Conservation (phyloP, 352 stramenopile species). For the Pythium rishiriense region DNA sequence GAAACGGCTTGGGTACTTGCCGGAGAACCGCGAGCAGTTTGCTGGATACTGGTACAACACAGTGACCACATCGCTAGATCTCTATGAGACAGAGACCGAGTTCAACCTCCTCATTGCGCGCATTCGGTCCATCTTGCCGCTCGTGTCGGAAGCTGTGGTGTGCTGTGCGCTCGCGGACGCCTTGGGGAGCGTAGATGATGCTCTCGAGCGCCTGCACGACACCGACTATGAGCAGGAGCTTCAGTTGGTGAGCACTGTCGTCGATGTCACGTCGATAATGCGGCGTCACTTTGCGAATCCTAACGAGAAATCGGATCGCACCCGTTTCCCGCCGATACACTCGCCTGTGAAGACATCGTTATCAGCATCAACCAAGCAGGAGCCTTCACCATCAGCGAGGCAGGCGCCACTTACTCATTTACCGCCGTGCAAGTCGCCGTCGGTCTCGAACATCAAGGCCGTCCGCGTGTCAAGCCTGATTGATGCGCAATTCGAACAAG, state of each 20-base stretch:
- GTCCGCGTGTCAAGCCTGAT: constrained; percentile 25
- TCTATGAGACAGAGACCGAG: constrained; percentile 47
- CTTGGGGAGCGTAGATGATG: constrained; percentile 43
- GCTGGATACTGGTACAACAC: constrained; percentile 65
- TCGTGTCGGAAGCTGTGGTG: constrained; percentile 48
- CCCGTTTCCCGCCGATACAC: constrained; percentile 23
- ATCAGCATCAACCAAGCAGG: neutral
- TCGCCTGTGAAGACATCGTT: constrained; percentile 4
- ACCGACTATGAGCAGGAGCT: constrained; percentile 58
- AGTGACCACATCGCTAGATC: constrained; percentile 36
- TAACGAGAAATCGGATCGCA: neutral
- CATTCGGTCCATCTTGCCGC: constrained; percentile 42
- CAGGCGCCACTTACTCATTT: neutral
- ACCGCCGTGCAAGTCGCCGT: constrained; percentile 14
- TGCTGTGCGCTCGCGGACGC: constrained; percentile 65
- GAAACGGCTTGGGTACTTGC: constrained; percentile 61
- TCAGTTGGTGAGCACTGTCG: constrained; percentile 49
- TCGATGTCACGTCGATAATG: constrained; percentile 44
- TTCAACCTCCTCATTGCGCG: constrained; percentile 45
- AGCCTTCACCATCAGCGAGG: neutral
- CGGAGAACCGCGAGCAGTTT: constrained; percentile 40
- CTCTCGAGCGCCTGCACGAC: constrained; percentile 57
- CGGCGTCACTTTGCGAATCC: constrained; percentile 22
- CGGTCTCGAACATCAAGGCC: constrained; percentile 5
- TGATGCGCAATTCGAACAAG: constrained; percentile 21